A percentile compares a stretch with the other conserved stretches of the same genome.
These are phyloP conservation scores for Vickermania spadyakhi DNA, from an alignment of 208 protist species.

Conservation along the genomic window DNA sequence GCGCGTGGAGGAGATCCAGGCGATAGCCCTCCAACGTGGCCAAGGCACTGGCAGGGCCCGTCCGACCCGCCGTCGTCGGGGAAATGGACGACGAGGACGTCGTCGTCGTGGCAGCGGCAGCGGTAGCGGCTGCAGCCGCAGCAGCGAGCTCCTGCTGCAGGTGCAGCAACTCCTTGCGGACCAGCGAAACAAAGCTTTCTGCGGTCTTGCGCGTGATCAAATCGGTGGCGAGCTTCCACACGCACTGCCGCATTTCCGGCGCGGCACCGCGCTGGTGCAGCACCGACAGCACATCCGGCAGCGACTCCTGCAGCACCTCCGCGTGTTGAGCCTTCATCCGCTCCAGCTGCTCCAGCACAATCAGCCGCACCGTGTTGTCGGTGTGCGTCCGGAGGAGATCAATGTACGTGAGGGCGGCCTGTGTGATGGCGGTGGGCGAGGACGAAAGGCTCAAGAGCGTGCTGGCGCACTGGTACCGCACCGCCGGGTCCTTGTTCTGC, in stretches of 20 bases:
- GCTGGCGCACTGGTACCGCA: constrained; percentile 93
- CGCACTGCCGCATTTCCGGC: constrained; percentile 92
- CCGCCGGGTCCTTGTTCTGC: constrained; percentile 87
- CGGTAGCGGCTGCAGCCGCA: constrained; percentile 92
- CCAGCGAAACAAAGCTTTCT: constrained; percentile 85
- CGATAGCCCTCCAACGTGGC: constrained; percentile 21
- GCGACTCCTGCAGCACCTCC: constrained; percentile 87
- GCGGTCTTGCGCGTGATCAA: constrained; percentile 91
- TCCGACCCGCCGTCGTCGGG: constrained; percentile 1
- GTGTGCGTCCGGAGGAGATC: constrained; percentile 90
- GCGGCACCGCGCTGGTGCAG: constrained; percentile 69
- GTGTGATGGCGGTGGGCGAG: constrained; percentile 92
- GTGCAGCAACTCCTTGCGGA: constrained; percentile 93
- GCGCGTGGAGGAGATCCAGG: neutral
- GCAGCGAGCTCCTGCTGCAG: constrained; percentile 72
- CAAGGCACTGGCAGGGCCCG: constrained; percentile 8
- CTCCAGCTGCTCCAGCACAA: constrained; percentile 94
- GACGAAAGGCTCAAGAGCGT: constrained; percentile 93
- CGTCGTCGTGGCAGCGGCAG: constrained; percentile 23
- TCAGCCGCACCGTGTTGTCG: constrained; percentile 98
- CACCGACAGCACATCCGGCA: constrained; percentile 94
- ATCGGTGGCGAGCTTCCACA: constrained; percentile 90
- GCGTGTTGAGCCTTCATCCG: constrained; percentile 78
- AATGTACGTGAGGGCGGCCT: constrained; percentile 89
- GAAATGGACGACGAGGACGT: constrained; percentile 1